A percentile compares a stretch with the other conserved stretches of the same genome.
Evolutionary conservation across 495 filamentous ascomycete genomes (phyloP).

Genomic region (Cercophora newfieldiana): DNA sequence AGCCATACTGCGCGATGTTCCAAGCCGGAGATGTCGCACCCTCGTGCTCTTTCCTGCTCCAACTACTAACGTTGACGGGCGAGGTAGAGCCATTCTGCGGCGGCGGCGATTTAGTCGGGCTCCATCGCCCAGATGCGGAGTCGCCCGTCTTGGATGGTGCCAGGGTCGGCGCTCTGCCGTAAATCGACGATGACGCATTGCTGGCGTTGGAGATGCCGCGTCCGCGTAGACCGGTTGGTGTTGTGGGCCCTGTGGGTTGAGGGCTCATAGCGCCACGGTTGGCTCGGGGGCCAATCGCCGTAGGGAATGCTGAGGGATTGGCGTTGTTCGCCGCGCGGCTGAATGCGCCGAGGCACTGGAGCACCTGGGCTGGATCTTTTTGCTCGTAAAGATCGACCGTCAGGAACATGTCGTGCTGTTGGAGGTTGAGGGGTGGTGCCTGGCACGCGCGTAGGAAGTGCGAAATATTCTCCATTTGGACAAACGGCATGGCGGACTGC

Average conservation of each 20-base stretch:
- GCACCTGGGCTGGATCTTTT: constrained; percentile 95
- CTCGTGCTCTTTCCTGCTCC: constrained; percentile 85
- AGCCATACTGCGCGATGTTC: constrained; percentile 99
- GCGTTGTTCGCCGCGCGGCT: constrained; percentile 80
- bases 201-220: constrained; percentile 70
- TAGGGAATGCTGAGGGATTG: constrained; percentile 71
- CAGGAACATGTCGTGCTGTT: constrained; percentile 92
- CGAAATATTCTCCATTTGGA: constrained; percentile 99
- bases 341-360: constrained; percentile 91
- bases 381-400: constrained; percentile 96
- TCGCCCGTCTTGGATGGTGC: constrained; percentile 49
- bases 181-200: constrained; percentile 59
- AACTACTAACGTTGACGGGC: constrained; percentile 67
- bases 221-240: constrained; percentile 50
- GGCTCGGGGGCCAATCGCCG: constrained; percentile 68
- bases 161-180: constrained; percentile 41
- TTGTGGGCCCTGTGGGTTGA: constrained; percentile 60
- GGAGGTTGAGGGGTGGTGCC: constrained; percentile 77
- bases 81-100: constrained; percentile 39
- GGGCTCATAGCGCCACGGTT: constrained; percentile 66
- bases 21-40: constrained; percentile 82
- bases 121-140: constrained; percentile 56
- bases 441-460: constrained; percentile 91
- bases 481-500: constrained; percentile 89
- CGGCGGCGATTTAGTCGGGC: constrained; percentile 61